Evolutionary conservation across 2,329 filamentous ascomycete genomes (phyloP).

Genomic region (Daldinia sp.): DNA sequence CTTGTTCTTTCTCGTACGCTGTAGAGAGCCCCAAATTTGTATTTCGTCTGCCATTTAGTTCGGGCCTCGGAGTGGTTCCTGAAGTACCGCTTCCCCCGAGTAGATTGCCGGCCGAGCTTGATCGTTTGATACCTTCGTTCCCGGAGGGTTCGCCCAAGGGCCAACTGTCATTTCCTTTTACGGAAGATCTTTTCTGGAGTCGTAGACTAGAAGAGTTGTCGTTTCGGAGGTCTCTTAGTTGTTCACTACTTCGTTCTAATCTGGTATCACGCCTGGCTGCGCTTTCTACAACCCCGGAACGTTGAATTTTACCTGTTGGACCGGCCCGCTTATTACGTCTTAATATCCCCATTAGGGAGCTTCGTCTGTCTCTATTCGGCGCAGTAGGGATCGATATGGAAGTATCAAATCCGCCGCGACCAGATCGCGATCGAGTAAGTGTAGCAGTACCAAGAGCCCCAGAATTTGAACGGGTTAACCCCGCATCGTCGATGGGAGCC

Average conservation of each 20-base stretch:
- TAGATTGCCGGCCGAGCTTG: constrained; percentile 44
- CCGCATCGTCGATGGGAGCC: constrained; percentile 23
- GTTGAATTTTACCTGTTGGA: constrained; percentile 60
- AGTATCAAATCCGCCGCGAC: constrained; percentile 38
- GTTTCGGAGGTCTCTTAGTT: constrained; percentile 58
- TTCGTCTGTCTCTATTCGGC: constrained; percentile 50
- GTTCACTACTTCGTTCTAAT: constrained; percentile 65
- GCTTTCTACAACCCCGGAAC: constrained; percentile 61
- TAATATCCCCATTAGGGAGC: constrained; percentile 66
- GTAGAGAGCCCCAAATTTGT: constrained; percentile 44
- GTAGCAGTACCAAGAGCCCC: constrained; percentile 44
- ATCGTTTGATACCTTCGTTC: constrained; percentile 37
- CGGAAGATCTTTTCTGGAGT: constrained; percentile 56
- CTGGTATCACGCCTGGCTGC: constrained; percentile 69
- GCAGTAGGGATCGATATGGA: constrained; percentile 37
- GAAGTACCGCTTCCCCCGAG: constrained; percentile 23
- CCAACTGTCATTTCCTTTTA: constrained; percentile 56
- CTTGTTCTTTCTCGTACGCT: constrained; percentile 42
- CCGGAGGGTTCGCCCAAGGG: constrained; percentile 52
- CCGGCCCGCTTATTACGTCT: constrained; percentile 68
- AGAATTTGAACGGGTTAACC: constrained; percentile 33
- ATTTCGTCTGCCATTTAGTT: constrained; percentile 37
- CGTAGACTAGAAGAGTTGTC: constrained; percentile 50
- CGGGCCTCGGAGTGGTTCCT: constrained; percentile 24
- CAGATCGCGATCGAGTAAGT: constrained; percentile 41